Evolutionary conservation across 2,329 filamentous ascomycete genomes (phyloP).

Genomic region (Coniochaeta sp.): DNA sequence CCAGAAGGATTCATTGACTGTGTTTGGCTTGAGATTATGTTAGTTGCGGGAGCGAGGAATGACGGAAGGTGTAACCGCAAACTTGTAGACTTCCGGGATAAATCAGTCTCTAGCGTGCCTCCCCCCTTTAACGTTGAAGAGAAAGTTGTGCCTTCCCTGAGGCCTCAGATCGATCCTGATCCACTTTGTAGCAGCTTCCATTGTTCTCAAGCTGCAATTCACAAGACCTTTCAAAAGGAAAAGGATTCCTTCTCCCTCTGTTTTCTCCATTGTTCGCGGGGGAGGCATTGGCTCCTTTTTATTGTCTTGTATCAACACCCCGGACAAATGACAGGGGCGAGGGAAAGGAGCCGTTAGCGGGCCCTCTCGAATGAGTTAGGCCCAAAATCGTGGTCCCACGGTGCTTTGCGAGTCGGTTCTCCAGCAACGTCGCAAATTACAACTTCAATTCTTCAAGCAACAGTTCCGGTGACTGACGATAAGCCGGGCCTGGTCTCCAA

Average conservation of each 20-base stretch:
- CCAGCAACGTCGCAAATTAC: neutral
- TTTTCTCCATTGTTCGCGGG: too few relatives aligned
- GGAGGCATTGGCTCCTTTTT: neutral
- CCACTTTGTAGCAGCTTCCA: neutral
- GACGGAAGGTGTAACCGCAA: neutral
- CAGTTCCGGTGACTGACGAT: neutral
- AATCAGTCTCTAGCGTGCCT: neutral
- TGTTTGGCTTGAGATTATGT: neutral
- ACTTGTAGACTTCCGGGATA: neutral
- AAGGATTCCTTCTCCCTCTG: too few relatives aligned
- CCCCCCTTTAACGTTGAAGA: neutral
- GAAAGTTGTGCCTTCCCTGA: neutral
- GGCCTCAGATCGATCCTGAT: neutral
- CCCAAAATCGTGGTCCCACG: neutral
- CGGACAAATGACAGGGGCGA: neutral
- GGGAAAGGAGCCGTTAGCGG: neutral
- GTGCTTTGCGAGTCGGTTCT: neutral
- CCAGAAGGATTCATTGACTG: neutral
- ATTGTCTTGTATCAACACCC: conserved; percentile 2
- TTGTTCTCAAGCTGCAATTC: neutral
- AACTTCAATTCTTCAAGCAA: neutral
- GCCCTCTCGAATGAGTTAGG: conserved; percentile 1
- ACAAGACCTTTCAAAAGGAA: too few relatives aligned
- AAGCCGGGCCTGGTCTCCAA: neutral
- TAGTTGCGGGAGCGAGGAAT: neutral